These are phyloP conservation scores for Stagonosporopsis tanaceti DNA, from an alignment of 2,329 filamentous ascomycete species.

Conservation along the genomic window DNA sequence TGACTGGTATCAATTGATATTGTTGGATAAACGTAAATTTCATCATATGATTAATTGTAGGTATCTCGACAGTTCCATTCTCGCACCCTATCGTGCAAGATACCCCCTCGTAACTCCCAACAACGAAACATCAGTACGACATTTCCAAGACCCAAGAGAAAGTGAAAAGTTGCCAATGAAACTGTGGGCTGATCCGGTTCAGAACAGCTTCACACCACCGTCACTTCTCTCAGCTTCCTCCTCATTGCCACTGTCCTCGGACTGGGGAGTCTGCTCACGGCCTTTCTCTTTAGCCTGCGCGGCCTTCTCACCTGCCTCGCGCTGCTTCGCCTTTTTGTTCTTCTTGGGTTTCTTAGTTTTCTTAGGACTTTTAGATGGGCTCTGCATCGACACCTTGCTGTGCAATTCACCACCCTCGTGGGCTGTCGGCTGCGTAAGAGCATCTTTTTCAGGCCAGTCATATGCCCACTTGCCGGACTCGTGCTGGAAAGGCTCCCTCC, in stretches of 20 bases:
- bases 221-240: slow-evolving; percentile 1
- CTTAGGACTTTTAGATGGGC: slow-evolving; percentile 8
- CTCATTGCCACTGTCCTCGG: slow-evolving; percentile 1
- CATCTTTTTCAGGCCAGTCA: slow-evolving; percentile 32
- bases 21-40: too few species aligned
- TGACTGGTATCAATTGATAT: too few species aligned
- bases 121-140: background rate
- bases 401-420: slow-evolving; percentile 10
- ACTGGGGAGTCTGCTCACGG: background rate
- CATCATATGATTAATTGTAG: background rate
- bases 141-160: background rate
- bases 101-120: background rate
- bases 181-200: background rate
- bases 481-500: slow-evolving; percentile 43
- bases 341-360: slow-evolving; percentile 1
- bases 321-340: slow-evolving; percentile 14
- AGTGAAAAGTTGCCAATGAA: too few species aligned
- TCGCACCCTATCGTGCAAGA: background rate
- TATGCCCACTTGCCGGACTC: slow-evolving; percentile 36
- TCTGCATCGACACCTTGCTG: slow-evolving; percentile 8
- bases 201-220: slow-evolving; percentile 6
- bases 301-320: slow-evolving; percentile 1
- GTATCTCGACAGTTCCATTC: background rate
- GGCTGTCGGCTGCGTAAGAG: background rate
- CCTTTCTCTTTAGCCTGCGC: background rate